Evolutionary conservation across 495 filamentous ascomycete species (phyloP).

Genomic region (Pseudomonodictys pantanalensis): DNA sequence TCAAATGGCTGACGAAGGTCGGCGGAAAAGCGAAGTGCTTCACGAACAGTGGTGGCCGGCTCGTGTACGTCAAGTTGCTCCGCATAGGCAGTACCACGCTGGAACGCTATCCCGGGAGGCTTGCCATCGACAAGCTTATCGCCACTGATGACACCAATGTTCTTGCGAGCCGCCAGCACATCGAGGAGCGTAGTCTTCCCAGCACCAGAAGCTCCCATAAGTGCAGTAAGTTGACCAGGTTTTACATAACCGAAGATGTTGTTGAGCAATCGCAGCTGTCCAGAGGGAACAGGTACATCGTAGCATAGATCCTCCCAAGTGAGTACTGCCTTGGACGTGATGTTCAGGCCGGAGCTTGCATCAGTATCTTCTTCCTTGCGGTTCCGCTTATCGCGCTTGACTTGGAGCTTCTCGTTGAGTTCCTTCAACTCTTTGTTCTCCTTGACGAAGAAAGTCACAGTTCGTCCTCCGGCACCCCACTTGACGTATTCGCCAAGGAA

Average conservation of each 20-base stretch:
- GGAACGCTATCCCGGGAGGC: constrained; percentile 65
- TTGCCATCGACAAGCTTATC: constrained; percentile 72
- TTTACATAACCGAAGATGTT: constrained; percentile 74
- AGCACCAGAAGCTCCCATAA: constrained; percentile 85
- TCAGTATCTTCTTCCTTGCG: constrained; percentile 49
- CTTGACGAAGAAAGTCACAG: constrained; percentile 68
- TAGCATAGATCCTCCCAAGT: constrained; percentile 57
- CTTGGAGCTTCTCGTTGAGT: constrained; percentile 62
- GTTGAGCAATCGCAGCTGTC: constrained; percentile 66
- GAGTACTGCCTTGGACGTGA: constrained; percentile 57
- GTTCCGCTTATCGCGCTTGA: constrained; percentile 56
- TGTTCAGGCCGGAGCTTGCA: constrained; percentile 54
- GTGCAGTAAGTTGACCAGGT: constrained; percentile 72
- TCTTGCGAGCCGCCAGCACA: constrained; percentile 72
- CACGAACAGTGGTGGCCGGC: constrained; percentile 71
- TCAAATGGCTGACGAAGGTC: constrained; percentile 73
- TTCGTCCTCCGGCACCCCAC: constrained; percentile 74
- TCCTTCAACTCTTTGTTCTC: constrained; percentile 66
- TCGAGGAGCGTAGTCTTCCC: constrained; percentile 83
- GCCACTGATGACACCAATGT: constrained; percentile 71
- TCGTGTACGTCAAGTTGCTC: constrained; percentile 78
- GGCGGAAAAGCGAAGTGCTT: constrained; percentile 81
- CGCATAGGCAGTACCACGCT: constrained; percentile 75
- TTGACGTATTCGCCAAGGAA: constrained; percentile 73
- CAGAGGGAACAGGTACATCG: constrained; percentile 67